Conservation (phyloP, 2,329 filamentous ascomycete genomes). For the Exophiala phaeomuriformis region DNA sequence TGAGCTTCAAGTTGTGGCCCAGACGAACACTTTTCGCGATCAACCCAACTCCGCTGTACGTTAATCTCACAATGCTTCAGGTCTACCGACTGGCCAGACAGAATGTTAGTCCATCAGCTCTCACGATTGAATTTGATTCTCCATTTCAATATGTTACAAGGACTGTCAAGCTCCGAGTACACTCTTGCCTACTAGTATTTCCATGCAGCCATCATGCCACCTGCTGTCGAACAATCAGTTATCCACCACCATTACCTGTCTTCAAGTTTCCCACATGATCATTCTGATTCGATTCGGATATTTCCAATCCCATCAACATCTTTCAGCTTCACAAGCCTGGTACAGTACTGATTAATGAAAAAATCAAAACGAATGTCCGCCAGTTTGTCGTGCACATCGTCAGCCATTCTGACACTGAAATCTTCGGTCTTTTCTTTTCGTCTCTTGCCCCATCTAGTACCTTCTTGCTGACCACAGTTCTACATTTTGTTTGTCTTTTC, state of each 20-base stretch:
- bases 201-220: neutral
- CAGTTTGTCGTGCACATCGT: neutral
- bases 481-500: constrained; percentile 8
- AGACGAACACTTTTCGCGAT: too few species aligned
- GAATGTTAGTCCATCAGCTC: neutral
- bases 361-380: neutral
- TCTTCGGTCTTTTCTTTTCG: neutral
- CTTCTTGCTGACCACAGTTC: neutral
- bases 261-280: constrained; percentile 2
- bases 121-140: neutral
- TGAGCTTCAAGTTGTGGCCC: too few species aligned
- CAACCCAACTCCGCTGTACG: too few species aligned
- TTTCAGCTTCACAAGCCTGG: constrained; percentile 1
- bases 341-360: neutral
- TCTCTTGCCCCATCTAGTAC: neutral
- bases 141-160: neutral
- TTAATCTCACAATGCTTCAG: too few species aligned
- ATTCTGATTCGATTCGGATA: constrained; percentile 6
- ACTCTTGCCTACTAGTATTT: neutral
- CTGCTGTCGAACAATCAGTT: neutral
- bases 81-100: too few species aligned
- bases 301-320: constrained; percentile 5
- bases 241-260: neutral
- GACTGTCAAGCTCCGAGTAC: neutral
- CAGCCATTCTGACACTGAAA: constrained; percentile 3